phyloP scores from a whole-genome alignment of 1,284 basidiomycete species.

The Cryptococcus sp. region DNA sequence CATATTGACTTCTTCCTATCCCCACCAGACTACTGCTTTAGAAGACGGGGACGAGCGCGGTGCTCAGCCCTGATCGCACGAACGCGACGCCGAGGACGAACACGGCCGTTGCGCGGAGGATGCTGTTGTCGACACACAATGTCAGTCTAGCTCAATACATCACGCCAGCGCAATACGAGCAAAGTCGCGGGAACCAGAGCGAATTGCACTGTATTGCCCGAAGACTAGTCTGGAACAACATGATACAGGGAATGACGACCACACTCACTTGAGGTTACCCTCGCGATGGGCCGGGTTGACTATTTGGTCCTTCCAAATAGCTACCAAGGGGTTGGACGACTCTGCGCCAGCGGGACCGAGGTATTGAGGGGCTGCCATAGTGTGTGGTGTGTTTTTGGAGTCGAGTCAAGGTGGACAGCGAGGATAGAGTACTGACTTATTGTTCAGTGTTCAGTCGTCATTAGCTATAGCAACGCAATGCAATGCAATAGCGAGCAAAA shows the following conservation, averaged over 20 bases:
- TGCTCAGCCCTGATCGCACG: conserved; percentile 30
- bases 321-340: conserved; percentile 15
- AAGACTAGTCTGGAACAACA: background rate
- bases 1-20: background rate
- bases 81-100: conserved; percentile 38
- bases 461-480: too few species aligned
- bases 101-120: conserved; percentile 30
- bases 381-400: background rate
- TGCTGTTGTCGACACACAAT: conserved; percentile 15
- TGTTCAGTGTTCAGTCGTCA: too few species aligned
- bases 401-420: too few species aligned
- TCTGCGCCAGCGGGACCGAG: conserved; percentile 24
- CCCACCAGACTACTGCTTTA: conserved; percentile 8
- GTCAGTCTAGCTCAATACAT: too few species aligned
- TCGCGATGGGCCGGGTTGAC: conserved; percentile 32
- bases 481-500: too few species aligned
- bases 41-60: conserved; percentile 35
- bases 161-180: background rate
- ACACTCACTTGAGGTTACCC: conserved; percentile 34
- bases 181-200: background rate
- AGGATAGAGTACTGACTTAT: too few species aligned
- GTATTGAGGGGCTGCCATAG: conserved; percentile 25
- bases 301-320: conserved; percentile 26
- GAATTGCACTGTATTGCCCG: background rate
- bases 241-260: background rate